phyloP scores from a whole-genome alignment of 2,329 filamentous ascomycete genomes.

The Amphichorda felina region DNA sequence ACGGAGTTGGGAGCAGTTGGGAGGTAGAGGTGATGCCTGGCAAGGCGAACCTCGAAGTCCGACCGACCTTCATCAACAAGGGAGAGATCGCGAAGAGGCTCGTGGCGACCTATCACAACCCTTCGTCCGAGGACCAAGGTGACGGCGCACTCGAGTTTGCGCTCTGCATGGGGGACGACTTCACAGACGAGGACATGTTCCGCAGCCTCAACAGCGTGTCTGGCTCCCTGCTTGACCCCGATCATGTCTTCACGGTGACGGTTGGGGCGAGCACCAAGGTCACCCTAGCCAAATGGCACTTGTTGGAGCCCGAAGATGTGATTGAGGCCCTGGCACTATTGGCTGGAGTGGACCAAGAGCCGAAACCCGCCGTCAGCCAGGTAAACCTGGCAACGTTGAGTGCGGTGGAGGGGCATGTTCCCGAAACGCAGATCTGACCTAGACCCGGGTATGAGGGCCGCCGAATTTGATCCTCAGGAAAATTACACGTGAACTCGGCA shows the following conservation, averaged over 20 bases:
- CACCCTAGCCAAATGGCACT: conserved; percentile 80
- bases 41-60: conserved; percentile 93
- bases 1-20: conserved; percentile 64
- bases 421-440: conserved; percentile 8
- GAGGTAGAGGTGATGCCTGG: conserved; percentile 95
- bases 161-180: conserved; percentile 87
- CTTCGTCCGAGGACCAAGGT: conserved; percentile 26
- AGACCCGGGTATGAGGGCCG: too few relatives aligned
- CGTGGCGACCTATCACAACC: conserved; percentile 57
- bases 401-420: conserved; percentile 39
- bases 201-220: conserved; percentile 57
- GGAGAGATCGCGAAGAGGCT: conserved; percentile 85
- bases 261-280: conserved; percentile 88
- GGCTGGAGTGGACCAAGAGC: conserved; percentile 29
- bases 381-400: conserved; percentile 45
- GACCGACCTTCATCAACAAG: conserved; percentile 97
- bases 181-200: conserved; percentile 97
- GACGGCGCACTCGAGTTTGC: conserved; percentile 61
- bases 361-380: conserved; percentile 28
- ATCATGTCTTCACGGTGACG: conserved; percentile 80
- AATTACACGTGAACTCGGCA: too few relatives aligned
- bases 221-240: conserved; percentile 35
- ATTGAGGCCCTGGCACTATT: conserved; percentile 55
- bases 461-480: too few relatives aligned
- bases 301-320: conserved; percentile 81